Evolutionary conservation across 768 basidiomycete genomes (phyloP).

Genomic region (Boletus vermiculosoides): DNA sequence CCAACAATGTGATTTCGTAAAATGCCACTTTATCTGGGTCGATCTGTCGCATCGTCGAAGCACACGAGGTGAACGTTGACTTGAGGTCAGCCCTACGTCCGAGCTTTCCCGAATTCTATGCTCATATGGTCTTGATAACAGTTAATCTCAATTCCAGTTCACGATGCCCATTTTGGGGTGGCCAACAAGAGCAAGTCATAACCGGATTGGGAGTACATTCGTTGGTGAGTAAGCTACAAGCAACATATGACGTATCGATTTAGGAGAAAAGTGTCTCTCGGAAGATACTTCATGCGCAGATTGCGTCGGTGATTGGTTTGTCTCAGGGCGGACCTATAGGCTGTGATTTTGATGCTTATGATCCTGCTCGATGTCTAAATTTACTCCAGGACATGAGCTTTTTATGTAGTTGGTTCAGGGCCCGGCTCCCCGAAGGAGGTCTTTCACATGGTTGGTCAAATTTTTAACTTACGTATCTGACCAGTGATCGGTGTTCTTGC

Average conservation of each 20-base stretch:
- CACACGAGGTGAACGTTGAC: not conserved
- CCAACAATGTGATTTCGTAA: not conserved
- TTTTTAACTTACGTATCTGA: not conserved
- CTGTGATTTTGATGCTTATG: slow-evolving; percentile 56
- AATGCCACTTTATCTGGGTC: not conserved
- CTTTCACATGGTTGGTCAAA: not conserved
- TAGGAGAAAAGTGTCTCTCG: not conserved
- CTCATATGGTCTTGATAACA: not conserved
- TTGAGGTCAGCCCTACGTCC: not conserved
- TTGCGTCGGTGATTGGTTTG: slow-evolving; percentile 6
- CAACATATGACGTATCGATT: not conserved
- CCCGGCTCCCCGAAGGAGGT: not conserved
- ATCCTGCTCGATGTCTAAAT: slow-evolving; percentile 36
- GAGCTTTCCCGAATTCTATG: not conserved
- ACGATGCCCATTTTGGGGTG: not conserved
- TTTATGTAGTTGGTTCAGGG: not conserved
- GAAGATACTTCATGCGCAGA: slow-evolving; percentile 1
- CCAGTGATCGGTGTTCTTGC: not conserved
- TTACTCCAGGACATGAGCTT: not conserved
- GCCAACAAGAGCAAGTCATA: not conserved
- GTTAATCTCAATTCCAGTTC: not conserved
- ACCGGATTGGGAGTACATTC: not conserved
- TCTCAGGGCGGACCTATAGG: slow-evolving; percentile 64
- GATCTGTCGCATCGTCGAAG: not conserved
- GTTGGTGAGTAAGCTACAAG: not conserved